Evolutionary conservation across 192 early-diverging fungal genomes (phyloP).

Genomic region (Backusella liffmaniae): DNA sequence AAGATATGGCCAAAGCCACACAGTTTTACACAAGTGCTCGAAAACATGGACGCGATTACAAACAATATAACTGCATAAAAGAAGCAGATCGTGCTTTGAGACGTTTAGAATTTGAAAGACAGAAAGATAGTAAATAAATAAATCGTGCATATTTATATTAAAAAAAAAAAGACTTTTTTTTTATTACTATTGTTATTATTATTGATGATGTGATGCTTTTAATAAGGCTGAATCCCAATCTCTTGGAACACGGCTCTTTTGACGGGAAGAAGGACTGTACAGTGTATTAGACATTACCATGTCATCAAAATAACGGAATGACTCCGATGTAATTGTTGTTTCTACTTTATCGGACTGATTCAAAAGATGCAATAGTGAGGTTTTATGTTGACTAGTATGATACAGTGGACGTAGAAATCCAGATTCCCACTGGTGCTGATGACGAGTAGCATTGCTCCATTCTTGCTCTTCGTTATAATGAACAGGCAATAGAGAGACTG

Average conservation of each 20-base stretch:
- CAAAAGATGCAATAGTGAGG: slow-evolving; percentile 1
- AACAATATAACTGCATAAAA: slow-evolving; percentile 36
- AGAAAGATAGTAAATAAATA: slow-evolving; percentile 6
- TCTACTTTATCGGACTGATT: slow-evolving; percentile 14
- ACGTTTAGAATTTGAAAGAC: slow-evolving; percentile 33
- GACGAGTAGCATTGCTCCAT: no score
- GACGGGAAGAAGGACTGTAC: not conserved
- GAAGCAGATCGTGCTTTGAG: slow-evolving; percentile 43
- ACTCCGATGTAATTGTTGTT: slow-evolving; percentile 9
- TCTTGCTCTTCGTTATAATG: not conserved
- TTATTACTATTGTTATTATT: not conserved
- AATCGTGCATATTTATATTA: not conserved
- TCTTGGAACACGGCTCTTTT: slow-evolving; percentile 2
- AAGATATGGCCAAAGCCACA: slow-evolving; percentile 37
- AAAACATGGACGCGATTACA: slow-evolving; percentile 41
- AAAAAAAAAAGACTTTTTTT: not conserved
- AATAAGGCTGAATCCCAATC: slow-evolving; percentile 2
- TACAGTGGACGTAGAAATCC: not conserved
- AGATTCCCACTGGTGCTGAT: not conserved
- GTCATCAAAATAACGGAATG: slow-evolving; percentile 10
- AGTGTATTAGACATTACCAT: slow-evolving; percentile 4
- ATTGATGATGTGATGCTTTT: not conserved
- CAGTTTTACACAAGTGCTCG: slow-evolving; percentile 41
- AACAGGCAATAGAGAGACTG: not conserved
- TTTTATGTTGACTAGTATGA: slow-evolving; percentile 2